Base-by-base conservation (phyloP, 768 basidiomycete genomes). In the Mycena olivaceomarginata region DNA sequence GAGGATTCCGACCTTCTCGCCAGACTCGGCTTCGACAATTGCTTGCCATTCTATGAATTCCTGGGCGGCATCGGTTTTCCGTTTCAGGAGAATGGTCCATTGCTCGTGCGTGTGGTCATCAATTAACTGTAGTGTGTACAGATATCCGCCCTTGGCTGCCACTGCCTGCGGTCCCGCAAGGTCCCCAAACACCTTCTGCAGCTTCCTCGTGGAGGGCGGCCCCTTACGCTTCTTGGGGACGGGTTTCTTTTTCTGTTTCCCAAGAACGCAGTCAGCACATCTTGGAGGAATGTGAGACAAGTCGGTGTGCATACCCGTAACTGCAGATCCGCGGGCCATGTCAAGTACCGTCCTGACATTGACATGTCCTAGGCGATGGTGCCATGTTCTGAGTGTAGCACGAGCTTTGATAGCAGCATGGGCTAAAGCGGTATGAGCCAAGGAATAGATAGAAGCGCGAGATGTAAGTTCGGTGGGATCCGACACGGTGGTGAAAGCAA, bases 111-210 rank as follows among this genome's bases (percentile, higher is more conserved):
- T 18, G 60, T 20, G 59, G 18, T 69, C 68, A 45, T 69, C 68
- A 13, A 69, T 69, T 37, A 69, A 25, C 31, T 69, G 68, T 5
- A 69, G 68, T 5, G 68, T 69, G 56, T 69, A 69, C 56, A 59
- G 31, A 15, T 59, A 69, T 59, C 68, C 68, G 15, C 68, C 68
- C 13, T 41, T 8, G 4, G 68, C 68, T 5, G 68, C 12, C 3
- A 69, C 39, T 45, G 68, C 53, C 41, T 69, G 68, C 11, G 68
- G 68, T 59, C 68, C 68, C 4, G 68, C 53, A 25, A 69, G 68
- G 41, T 69, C 68, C 2, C 56, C 68, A n/a, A 69, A 69, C 12
- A 69, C 56, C 56, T 69, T 63, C 60, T 63, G 37, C 60, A 63
- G 60, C 60, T 63, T 63, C 18, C 60, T 63, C 6, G 60, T 63